phyloP scores from a whole-genome alignment of 495 filamentous ascomycete species.

The Haplographium delicatum region DNA sequence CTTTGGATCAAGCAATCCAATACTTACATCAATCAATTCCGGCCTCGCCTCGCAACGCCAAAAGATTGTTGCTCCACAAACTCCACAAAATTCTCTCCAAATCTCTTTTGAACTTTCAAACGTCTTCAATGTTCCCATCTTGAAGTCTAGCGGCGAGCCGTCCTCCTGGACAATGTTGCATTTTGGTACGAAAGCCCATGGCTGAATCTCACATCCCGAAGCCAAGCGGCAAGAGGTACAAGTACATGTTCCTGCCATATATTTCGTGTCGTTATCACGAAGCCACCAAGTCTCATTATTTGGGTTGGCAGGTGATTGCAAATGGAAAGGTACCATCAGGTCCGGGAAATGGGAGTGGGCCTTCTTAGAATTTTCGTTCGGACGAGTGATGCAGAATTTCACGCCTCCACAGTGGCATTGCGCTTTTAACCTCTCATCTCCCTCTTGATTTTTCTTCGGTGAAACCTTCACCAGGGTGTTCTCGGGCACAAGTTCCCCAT shows the following conservation, averaged over 20 bases:
- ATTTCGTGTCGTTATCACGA: slow-evolving; percentile 34
- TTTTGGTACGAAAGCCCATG: slow-evolving; percentile 64
- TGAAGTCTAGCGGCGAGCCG: slow-evolving; percentile 37
- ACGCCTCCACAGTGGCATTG: slow-evolving; percentile 42
- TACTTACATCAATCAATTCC: slow-evolving; percentile 59
- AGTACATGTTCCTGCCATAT: slow-evolving; percentile 59
- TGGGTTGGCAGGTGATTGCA: slow-evolving; percentile 31
- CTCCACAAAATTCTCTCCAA: slow-evolving; percentile 57
- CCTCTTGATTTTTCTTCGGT: slow-evolving; percentile 21
- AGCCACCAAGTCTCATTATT: slow-evolving; percentile 52
- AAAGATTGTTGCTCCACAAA: slow-evolving; percentile 63
- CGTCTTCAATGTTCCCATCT: slow-evolving; percentile 40
- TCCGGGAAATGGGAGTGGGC: slow-evolving; percentile 48
- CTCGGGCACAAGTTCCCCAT: slow-evolving; percentile 36
- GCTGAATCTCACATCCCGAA: slow-evolving; percentile 61
- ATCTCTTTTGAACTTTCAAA: slow-evolving; percentile 52
- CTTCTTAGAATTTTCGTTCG: slow-evolving; percentile 30
- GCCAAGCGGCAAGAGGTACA: slow-evolving; percentile 58
- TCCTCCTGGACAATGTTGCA: slow-evolving; percentile 50
- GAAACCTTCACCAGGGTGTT: slow-evolving; percentile 28
- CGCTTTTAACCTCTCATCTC: slow-evolving; percentile 29
- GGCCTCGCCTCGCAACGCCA: slow-evolving; percentile 55
- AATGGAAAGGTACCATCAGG: slow-evolving; percentile 44
- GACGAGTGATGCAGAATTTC: slow-evolving; percentile 36
- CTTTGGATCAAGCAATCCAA: slow-evolving; percentile 49